These are phyloP conservation scores for Apocynum venetum DNA, from an alignment of 257 asterid genomes.

Conservation along the genomic window DNA sequence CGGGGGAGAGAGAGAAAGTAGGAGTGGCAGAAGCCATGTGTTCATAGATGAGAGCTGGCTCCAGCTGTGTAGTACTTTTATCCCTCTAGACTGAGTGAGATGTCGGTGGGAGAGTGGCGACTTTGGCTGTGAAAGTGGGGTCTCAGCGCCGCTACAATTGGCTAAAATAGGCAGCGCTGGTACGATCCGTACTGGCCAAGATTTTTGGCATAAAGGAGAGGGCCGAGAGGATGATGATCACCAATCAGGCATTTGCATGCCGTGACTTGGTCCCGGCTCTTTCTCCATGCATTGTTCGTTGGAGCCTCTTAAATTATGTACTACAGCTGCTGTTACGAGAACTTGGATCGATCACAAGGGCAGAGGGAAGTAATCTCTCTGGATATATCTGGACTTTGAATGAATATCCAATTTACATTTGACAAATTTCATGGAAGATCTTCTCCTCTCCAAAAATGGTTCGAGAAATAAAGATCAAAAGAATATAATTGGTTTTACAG, in stretches of 20 bases:
- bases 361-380: background rate
- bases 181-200: constrained; percentile 8
- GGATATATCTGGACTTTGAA: too few species aligned
- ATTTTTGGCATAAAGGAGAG: background rate
- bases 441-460: background rate
- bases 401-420: background rate
- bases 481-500: too few species aligned
- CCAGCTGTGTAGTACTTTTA: constrained; percentile 7
- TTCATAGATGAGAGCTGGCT: constrained; percentile 1
- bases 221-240: background rate
- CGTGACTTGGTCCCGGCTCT: background rate
- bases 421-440: background rate
- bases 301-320: background rate
- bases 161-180: background rate
- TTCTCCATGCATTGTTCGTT: background rate
- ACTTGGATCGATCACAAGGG: too few species aligned
- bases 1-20: background rate
- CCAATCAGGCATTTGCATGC: background rate
- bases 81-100: background rate
- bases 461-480: background rate
- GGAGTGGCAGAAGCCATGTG: background rate
- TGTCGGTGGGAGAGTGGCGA: background rate
- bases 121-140: background rate
- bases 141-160: background rate
- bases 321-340: too few species aligned